phyloP scores from a whole-genome alignment of 2,329 filamentous ascomycete species.

The Achaetomium macrosporum region DNA sequence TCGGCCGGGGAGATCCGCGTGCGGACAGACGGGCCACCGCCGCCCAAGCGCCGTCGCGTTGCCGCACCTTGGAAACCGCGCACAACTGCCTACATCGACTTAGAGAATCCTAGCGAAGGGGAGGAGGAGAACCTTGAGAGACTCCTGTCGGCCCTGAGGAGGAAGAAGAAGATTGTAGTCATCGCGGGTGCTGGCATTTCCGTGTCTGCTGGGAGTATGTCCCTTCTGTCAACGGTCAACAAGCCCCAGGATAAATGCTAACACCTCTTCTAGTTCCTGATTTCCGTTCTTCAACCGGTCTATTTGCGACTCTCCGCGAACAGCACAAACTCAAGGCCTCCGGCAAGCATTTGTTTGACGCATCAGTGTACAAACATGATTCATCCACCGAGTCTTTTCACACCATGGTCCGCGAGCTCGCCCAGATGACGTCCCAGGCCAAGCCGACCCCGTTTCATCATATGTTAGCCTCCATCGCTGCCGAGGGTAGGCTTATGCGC shows the following conservation, averaged over 20 bases:
- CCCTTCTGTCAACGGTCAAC: background rate
- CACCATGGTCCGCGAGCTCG: conserved; percentile 88
- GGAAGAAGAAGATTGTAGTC: conserved; percentile 93
- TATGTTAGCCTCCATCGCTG: conserved; percentile 80
- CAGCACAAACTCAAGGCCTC: conserved; percentile 90
- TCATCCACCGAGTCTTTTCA: conserved; percentile 86
- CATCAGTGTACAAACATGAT: conserved; percentile 93
- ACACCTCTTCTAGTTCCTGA: conserved; percentile 65
- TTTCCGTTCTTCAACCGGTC: conserved; percentile 84
- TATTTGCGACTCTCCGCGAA: conserved; percentile 78
- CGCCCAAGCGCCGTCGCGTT: conserved; percentile 70
- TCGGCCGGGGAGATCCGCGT: conserved; percentile 33
- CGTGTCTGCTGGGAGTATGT: conserved; percentile 84
- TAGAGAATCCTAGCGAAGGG: conserved; percentile 48
- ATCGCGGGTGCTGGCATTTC: conserved; percentile 96
- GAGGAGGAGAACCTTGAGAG: conserved; percentile 59
- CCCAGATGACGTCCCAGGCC: conserved; percentile 69
- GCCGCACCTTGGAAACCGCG: conserved; percentile 53
- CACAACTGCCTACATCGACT: conserved; percentile 75
- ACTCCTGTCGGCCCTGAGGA: conserved; percentile 68
- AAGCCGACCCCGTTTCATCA: conserved; percentile 88
- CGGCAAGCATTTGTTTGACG: conserved; percentile 93
- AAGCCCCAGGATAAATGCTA: conserved; percentile 11
- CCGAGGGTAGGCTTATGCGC: conserved; percentile 79
- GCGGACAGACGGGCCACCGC: conserved; percentile 55